Conservation (phyloP, 495 filamentous ascomycete species). For the Bombardia bombarda region DNA sequence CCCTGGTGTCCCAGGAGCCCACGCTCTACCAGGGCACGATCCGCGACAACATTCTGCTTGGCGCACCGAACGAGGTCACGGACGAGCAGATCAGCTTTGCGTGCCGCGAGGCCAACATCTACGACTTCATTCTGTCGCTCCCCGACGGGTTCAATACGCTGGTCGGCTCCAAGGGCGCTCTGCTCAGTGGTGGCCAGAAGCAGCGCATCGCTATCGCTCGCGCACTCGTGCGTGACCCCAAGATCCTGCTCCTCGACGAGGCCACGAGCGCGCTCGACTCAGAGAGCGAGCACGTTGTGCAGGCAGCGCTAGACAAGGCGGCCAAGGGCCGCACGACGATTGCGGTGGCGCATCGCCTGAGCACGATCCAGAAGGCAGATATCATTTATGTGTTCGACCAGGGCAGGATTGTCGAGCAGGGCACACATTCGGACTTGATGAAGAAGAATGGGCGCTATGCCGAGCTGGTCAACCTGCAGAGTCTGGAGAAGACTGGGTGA, state of each 20-base stretch:
- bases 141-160: constrained; percentile 57
- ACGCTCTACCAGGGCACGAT: constrained; percentile 51
- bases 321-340: constrained; percentile 61
- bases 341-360: constrained; percentile 62
- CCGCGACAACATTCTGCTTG: constrained; percentile 54
- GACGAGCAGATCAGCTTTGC: constrained; percentile 51
- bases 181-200: constrained; percentile 73
- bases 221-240: constrained; percentile 66
- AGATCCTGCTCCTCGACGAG: constrained; percentile 72
- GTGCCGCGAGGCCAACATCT: constrained; percentile 57
- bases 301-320: constrained; percentile 63
- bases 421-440: constrained; percentile 46
- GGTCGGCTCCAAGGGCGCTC: constrained; percentile 57
- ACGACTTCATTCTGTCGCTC: constrained; percentile 57
- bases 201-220: constrained; percentile 75
- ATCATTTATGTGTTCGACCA: constrained; percentile 52
- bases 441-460: constrained; percentile 44
- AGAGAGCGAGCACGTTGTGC: constrained; percentile 66
- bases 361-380: constrained; percentile 53
- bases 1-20: constrained; percentile 61
- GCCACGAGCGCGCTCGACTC: constrained; percentile 72
- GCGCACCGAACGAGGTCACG: constrained; percentile 32
- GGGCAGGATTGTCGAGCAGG: constrained; percentile 48
- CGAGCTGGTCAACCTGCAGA: constrained; percentile 59
- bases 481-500: constrained; percentile 50